These are phyloP conservation scores for Mortierella sp. DNA, from an alignment of 371 early-diverging fungal species.

Conservation along the genomic window DNA sequence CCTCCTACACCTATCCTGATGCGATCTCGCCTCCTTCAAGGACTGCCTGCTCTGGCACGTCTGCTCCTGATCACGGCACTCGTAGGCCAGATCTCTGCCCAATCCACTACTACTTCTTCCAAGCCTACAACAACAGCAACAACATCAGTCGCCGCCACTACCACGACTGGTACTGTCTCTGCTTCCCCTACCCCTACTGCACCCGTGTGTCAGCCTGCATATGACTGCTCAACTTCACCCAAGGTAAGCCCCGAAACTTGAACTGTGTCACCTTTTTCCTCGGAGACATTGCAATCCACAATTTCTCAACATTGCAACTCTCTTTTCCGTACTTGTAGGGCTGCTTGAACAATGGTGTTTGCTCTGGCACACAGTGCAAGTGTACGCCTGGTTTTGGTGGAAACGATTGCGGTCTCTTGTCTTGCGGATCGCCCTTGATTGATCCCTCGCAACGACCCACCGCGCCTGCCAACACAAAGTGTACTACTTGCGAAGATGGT, in stretches of 20 bases:
- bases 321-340: conserved; percentile 17
- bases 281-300: neutral
- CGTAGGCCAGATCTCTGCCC: conserved; percentile 5
- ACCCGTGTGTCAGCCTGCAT: conserved; percentile 25
- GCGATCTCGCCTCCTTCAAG: no score
- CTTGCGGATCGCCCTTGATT: conserved; percentile 38
- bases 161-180: conserved; percentile 5
- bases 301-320: neutral
- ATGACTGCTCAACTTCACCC: conserved; percentile 36
- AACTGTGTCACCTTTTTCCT: neutral
- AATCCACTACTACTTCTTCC: neutral
- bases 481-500: conserved; percentile 34
- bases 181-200: conserved; percentile 18
- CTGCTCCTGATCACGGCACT: neutral
- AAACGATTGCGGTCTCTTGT: conserved; percentile 30
- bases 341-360: conserved; percentile 41
- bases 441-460: conserved; percentile 36
- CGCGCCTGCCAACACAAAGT: conserved; percentile 4
- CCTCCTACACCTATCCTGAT: neutral
- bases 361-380: conserved; percentile 24
- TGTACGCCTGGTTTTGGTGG: conserved; percentile 49
- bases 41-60: neutral
- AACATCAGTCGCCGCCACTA: neutral
- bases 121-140: neutral
- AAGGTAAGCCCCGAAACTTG: conserved; percentile 19